Percentiles rank a stretch among this genome's conserved stretches.
Conservation (phyloP, 768 basidiomycete genomes). For the Rhizopogon salebrosus region DNA sequence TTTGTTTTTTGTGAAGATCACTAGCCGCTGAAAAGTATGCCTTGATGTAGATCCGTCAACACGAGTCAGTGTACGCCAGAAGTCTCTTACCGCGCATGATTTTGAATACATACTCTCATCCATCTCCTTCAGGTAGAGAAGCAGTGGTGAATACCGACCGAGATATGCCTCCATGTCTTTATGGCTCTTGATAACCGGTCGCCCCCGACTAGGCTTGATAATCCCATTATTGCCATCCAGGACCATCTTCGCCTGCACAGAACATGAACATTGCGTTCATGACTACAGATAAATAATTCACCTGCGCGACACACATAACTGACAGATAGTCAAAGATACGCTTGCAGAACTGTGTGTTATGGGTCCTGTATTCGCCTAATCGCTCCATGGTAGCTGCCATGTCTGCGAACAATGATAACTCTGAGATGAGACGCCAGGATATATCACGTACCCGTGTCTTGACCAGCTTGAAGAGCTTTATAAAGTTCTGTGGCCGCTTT, state of each 20-base stretch:
- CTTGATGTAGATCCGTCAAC: conserved; percentile 35
- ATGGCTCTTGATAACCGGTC: conserved; percentile 56
- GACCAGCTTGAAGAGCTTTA: conserved; percentile 86
- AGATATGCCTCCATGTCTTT: conserved; percentile 75
- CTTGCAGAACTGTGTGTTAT: conserved; percentile 92
- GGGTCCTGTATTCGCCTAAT: conserved; percentile 82
- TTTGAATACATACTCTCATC: conserved; percentile 85
- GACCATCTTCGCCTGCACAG: conserved; percentile 57
- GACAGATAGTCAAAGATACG: conserved; percentile 83
- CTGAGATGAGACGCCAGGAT: not conserved
- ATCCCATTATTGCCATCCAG: conserved; percentile 61
- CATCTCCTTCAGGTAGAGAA: conserved; percentile 96
- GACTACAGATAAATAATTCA: conserved; percentile 24
- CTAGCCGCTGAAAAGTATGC: conserved; percentile 87
- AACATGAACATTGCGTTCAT: not conserved
- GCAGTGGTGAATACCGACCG: conserved; percentile 81
- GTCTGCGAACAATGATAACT: conserved; percentile 37
- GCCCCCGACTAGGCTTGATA: conserved; percentile 36
- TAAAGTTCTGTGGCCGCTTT: conserved; percentile 84
- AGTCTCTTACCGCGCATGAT: conserved; percentile 72
- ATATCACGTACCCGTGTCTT: conserved; percentile 65
- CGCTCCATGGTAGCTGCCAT: conserved; percentile 98
- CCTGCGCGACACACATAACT: conserved; percentile 91
- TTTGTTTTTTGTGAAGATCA: conserved; percentile 75
- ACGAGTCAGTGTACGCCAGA: not conserved